These are phyloP conservation scores for Apophysomyces trapeziformis DNA, from an alignment of 371 early-diverging fungal species.

Conservation along the genomic window DNA sequence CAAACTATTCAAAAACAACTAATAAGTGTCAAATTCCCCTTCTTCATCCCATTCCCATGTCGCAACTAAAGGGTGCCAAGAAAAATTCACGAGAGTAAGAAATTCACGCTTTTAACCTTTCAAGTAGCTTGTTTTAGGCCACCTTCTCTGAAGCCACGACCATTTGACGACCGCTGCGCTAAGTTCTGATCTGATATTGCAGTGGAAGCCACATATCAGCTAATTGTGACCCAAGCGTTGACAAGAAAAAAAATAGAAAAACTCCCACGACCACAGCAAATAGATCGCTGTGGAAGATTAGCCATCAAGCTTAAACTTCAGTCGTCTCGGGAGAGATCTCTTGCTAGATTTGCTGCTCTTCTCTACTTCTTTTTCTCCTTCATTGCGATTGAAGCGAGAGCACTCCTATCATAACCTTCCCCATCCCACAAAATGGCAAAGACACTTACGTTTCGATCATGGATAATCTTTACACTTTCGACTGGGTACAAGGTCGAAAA, in stretches of 20 bases:
- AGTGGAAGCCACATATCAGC: constrained; percentile 9
- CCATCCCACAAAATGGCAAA: constrained; percentile 2
- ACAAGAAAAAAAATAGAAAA: neutral
- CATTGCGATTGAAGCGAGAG: constrained; percentile 3
- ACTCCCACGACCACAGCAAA: neutral
- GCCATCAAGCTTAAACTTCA: neutral
- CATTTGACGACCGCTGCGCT: constrained; percentile 6
- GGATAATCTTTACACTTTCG: constrained; percentile 76
- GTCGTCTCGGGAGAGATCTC: constrained; percentile 6
- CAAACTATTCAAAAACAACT: neutral
- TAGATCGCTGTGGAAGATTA: neutral
- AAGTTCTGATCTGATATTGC: constrained; percentile 8
- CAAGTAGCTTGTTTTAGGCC: constrained; percentile 7
- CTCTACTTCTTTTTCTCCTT: neutral
- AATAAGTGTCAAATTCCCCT: neutral
- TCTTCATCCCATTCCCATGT: neutral
- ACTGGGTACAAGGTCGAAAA: constrained; percentile 71
- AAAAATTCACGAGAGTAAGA: constrained; percentile 9
- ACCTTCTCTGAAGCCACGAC: constrained; percentile 4
- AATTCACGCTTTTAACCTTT: constrained; percentile 11
- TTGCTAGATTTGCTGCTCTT: neutral
- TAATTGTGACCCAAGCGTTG: constrained; percentile 8
- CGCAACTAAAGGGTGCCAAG: neutral
- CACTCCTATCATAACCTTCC: constrained; percentile 16
- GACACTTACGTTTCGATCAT: constrained; percentile 75